phyloP scores from a whole-genome alignment of 192 early-diverging fungal genomes.

The Backusella circina region DNA sequence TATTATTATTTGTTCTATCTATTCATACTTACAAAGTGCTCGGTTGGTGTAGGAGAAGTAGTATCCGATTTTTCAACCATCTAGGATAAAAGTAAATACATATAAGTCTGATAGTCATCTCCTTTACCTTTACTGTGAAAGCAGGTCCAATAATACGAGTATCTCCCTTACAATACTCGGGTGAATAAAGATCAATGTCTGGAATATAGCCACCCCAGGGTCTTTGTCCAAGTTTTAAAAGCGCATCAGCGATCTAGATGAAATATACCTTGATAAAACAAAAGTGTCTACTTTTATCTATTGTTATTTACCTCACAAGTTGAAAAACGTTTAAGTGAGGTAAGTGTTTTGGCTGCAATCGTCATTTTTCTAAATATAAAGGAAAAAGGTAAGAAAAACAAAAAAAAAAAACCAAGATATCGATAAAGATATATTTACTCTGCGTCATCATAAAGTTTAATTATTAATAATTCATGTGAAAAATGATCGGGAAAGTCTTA shows the following conservation, averaged over 20 bases:
- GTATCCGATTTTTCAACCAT: constrained; percentile 17
- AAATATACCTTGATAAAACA: no score
- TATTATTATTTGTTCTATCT: neutral
- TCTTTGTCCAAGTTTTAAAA: constrained; percentile 37
- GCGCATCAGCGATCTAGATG: constrained; percentile 49
- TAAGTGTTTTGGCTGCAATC: neutral
- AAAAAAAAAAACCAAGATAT: neutral
- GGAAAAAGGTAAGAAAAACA: neutral
- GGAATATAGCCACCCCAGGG: constrained; percentile 51
- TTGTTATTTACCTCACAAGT: constrained; percentile 18
- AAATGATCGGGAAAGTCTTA: neutral
- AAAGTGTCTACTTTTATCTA: no score
- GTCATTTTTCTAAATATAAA: neutral
- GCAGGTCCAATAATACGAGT: constrained; percentile 53
- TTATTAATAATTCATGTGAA: neutral
- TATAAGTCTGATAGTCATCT: no score
- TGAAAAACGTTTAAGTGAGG: constrained; percentile 11
- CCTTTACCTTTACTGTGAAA: constrained; percentile 57
- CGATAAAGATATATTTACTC: neutral
- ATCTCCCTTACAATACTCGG: constrained; percentile 40
- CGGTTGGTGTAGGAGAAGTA: neutral
- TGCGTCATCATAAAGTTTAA: neutral
- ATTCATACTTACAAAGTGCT: neutral
- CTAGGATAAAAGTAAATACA: neutral
- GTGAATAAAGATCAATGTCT: constrained; percentile 54